phyloP scores from a whole-genome alignment of 2,329 filamentous ascomycete species.

The Mycosphaerella arachidis region DNA sequence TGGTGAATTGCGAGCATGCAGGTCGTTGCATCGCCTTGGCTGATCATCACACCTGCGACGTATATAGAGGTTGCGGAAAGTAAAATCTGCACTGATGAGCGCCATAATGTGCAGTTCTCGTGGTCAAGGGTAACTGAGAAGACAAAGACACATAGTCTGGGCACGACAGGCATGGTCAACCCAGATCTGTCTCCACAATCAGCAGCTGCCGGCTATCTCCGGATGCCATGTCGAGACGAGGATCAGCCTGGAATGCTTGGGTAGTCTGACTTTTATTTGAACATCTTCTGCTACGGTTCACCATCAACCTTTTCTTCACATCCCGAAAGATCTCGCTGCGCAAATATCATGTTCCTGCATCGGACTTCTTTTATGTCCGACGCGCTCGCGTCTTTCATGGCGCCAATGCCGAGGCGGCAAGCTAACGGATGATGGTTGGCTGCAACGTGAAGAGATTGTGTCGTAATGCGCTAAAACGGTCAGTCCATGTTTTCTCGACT shows the following conservation, averaged over 20 bases:
- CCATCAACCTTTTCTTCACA: background rate
- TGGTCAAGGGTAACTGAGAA: background rate
- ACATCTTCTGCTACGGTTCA: background rate
- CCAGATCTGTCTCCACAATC: background rate
- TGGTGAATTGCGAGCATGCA: no score
- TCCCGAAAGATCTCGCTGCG: background rate
- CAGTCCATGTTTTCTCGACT: background rate
- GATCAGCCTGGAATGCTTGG: background rate
- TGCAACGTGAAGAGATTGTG: background rate
- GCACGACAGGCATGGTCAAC: background rate
- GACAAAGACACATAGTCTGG: background rate
- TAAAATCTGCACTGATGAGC: background rate
- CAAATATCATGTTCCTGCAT: background rate
- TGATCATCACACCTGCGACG: no score
- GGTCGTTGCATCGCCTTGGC: no score
- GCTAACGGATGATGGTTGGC: background rate
- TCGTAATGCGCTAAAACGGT: background rate
- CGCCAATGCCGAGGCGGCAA: background rate
- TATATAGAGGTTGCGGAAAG: no score
- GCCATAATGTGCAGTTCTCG: background rate
- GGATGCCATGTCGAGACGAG: background rate
- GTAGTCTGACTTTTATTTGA: background rate
- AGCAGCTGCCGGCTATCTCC: background rate
- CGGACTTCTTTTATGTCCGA: background rate
- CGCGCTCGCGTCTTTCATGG: background rate